phyloP scores from a whole-genome alignment of 2,329 filamentous ascomycete species.

The Penicillium aurantiogriseum region DNA sequence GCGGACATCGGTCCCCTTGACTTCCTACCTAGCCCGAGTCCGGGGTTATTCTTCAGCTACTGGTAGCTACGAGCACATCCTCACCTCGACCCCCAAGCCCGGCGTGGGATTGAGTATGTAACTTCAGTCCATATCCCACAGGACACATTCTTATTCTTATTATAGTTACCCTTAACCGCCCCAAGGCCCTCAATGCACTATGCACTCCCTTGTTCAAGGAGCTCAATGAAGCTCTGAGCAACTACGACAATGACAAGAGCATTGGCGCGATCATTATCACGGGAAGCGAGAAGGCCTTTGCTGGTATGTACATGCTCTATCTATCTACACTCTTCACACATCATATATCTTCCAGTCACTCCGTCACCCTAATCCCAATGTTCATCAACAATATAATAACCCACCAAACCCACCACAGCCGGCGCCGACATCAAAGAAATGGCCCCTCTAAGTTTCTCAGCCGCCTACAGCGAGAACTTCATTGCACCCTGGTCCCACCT shows the following conservation, averaged over 20 bases:
- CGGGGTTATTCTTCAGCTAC: conserved; percentile 45
- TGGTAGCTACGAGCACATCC: conserved; percentile 71
- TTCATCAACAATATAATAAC: background rate
- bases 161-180: conserved; percentile 85
- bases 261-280: conserved; percentile 81
- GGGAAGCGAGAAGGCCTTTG: conserved; percentile 85
- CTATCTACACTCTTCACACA: background rate
- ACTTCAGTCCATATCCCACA: background rate
- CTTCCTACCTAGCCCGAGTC: conserved; percentile 35
- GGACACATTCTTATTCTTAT: background rate
- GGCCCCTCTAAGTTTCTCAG: conserved; percentile 83
- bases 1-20: conserved; percentile 45
- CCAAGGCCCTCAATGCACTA: conserved; percentile 92
- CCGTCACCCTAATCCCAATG: background rate
- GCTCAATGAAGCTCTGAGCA: conserved; percentile 73
- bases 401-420: conserved; percentile 46
- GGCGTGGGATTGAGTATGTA: conserved; percentile 80
- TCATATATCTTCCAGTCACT: no score
- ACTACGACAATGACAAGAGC: conserved; percentile 66
- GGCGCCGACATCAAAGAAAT: conserved; percentile 99
- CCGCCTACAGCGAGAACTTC: conserved; percentile 85
- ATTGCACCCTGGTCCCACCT: conserved; percentile 93
- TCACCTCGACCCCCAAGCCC: conserved; percentile 78
- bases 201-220: conserved; percentile 87
- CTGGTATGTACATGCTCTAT: conserved; percentile 46